phyloP scores from a whole-genome alignment of 257 asterid genomes.

The Oldenlandia corymbosa region DNA sequence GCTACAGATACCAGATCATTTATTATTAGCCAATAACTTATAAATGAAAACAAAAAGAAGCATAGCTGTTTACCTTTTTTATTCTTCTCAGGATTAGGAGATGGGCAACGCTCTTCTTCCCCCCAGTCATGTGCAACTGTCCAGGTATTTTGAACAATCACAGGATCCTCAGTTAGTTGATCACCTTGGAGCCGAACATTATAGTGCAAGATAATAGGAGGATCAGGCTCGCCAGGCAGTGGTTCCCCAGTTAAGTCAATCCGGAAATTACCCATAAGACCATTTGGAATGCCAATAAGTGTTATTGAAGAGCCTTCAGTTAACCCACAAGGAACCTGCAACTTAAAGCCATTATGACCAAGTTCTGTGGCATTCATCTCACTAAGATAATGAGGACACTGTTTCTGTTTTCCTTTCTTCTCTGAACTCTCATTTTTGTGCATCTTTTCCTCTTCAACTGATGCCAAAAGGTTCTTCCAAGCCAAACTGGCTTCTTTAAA shows the following conservation, averaged over 20 bases:
- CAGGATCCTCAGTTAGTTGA: constrained; percentile 86
- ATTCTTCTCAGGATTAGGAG: constrained; percentile 48
- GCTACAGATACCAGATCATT: not conserved
- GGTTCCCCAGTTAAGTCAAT: constrained; percentile 88
- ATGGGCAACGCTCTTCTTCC: constrained; percentile 90
- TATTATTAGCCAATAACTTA: not conserved
- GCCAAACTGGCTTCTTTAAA: constrained; percentile 76
- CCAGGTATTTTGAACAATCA: constrained; percentile 96
- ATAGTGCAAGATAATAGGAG: constrained; percentile 88
- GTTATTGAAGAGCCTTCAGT: constrained; percentile 97
- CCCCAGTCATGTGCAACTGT: constrained; percentile 97
- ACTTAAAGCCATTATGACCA: constrained; percentile 48
- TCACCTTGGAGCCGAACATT: constrained; percentile 91
- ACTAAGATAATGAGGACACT: constrained; percentile 92
- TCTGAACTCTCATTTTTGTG: constrained; percentile 52
- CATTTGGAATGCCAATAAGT: constrained; percentile 87
- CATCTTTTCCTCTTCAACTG: constrained; percentile 60
- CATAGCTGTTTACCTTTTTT: constrained; percentile 51
- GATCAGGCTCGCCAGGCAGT: constrained; percentile 97
- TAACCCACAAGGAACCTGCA: constrained; percentile 88
- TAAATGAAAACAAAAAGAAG: not conserved
- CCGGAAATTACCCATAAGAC: constrained; percentile 83
- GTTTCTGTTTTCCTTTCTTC: constrained; percentile 76
- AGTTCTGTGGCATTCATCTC: constrained; percentile 70
- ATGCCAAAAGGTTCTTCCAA: constrained; percentile 71